Evolutionary conservation across 345 rosid species (phyloP), one percentile per base, ranked within the genome.

Genomic region (Boechera stricta): DNA sequence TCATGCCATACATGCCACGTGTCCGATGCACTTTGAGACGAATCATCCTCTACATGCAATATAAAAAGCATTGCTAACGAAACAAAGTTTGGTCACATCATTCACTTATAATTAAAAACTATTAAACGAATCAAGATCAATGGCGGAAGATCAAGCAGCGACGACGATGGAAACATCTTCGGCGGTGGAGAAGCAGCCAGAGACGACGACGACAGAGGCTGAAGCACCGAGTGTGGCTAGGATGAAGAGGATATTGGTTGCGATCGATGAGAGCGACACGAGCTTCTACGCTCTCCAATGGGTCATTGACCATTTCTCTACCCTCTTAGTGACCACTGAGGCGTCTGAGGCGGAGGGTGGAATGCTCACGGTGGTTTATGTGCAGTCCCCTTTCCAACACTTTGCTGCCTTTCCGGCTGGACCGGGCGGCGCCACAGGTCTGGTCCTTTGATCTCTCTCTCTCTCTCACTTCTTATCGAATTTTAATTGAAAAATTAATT

Each of bases 201-300:
- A 74, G 82, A 60, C 74, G 3, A 39, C 74, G 3, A 39, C 44
- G 2, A 36, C 45, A 26, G 73, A 58, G 61, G 11, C 75, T 8
- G 33, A 44, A 45, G 5, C 29, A 47, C 53, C 61, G 7, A 32
- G 21, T 11, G 64, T 26, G 33, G 39, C 58, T 64, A 62, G n/a
- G 72, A 83, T 66, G 65, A 68, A 81, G 82, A 83, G 62, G 32
- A 71, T 85, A 42, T 64, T 83, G 85, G 83, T 85, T 75, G 88
- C 83, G 1, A 41, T 85, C 21, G 90, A 87, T 53, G 88, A 85
- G 12, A 85, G 85, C 38, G 90, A 83, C 21, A 71, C 66, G 10
- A 85, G 90, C 78, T 71, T 73, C 57, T 79, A 75, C 11, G 82
- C 82, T 63, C 79, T 79, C 15, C 72, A 79, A 31, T 79, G 82